A percentile compares a stretch with the other conserved stretches of the same genome.
These are phyloP conservation scores for Saururus chinensis DNA, from an alignment of 164 flowering plant species.

Conservation along the genomic window DNA sequence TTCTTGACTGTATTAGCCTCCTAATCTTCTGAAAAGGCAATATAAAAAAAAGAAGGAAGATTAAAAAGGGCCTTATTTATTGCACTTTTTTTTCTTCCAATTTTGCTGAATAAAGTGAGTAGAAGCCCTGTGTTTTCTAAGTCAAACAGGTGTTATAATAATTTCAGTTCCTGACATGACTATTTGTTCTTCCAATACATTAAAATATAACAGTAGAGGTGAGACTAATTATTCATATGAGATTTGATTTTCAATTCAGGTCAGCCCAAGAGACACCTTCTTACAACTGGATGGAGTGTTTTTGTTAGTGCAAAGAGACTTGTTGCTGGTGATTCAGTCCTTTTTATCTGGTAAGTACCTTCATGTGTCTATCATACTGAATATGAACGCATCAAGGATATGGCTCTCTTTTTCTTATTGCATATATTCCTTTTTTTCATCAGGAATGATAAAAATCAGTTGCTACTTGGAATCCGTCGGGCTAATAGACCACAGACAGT, in stretches of 20 bases:
- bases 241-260: constrained; percentile 31
- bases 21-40: too few relatives aligned
- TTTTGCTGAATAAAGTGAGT: background rate
- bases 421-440: background rate
- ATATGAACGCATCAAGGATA: background rate
- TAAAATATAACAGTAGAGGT: background rate
- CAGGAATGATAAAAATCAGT: constrained; percentile 93
- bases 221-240: background rate
- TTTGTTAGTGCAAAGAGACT: constrained; percentile 88
- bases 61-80: too few relatives aligned
- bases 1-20: too few relatives aligned
- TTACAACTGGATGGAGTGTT: constrained; percentile 91
- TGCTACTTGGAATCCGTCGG: constrained; percentile 82
- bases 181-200: too few relatives aligned
- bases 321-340: constrained; percentile 87
- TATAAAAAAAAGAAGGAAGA: too few relatives aligned
- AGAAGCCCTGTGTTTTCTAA: background rate
- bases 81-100: too few relatives aligned
- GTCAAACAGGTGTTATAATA: background rate
- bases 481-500: constrained; percentile 86
- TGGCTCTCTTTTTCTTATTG: background rate
- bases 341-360: constrained; percentile 62
- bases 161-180: background rate
- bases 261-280: constrained; percentile 89
- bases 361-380: background rate